Conservation (phyloP, 495 filamentous ascomycete genomes). For the Penicillium herquei region DNA sequence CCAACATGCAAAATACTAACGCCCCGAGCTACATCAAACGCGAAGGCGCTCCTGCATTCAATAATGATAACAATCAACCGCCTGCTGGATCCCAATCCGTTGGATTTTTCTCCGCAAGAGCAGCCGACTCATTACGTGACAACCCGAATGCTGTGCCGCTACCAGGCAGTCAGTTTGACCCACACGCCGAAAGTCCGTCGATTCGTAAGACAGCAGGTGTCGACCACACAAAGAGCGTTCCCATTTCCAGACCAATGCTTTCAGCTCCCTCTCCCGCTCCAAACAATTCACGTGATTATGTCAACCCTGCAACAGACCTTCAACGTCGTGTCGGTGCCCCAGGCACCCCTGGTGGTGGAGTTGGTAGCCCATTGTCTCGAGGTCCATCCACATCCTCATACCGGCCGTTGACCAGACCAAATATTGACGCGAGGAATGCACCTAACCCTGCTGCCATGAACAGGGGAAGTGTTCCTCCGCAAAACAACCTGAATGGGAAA, state of each 20-base stretch:
- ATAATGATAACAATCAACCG: conserved; percentile 33
- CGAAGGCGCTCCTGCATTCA: conserved; percentile 22
- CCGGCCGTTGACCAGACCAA: conserved; percentile 44
- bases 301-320: conserved; percentile 69
- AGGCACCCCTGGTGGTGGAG: conserved; percentile 26
- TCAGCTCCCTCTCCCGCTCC: conserved; percentile 23
- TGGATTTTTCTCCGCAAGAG: conserved; percentile 78
- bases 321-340: conserved; percentile 75
- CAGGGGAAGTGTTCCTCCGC: conserved; percentile 25
- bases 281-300: conserved; percentile 45
- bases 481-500: conserved; percentile 41
- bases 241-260: conserved; percentile 52
- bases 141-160: conserved; percentile 41
- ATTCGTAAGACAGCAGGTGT: conserved; percentile 89
- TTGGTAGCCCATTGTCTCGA: conserved; percentile 38
- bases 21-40: conserved; percentile 26
- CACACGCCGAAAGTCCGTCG: conserved; percentile 76
- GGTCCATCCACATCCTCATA: conserved; percentile 43
- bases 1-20: conserved; percentile 9
- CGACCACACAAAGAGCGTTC: conserved; percentile 71
- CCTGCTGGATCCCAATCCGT: conserved; percentile 38
- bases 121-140: conserved; percentile 52
- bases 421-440: conserved; percentile 27
- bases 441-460: conserved; percentile 17
- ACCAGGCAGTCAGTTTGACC: conserved; percentile 69